phyloP scores from a whole-genome alignment of 257 asterid species.

The Solanum phureja region DNA sequence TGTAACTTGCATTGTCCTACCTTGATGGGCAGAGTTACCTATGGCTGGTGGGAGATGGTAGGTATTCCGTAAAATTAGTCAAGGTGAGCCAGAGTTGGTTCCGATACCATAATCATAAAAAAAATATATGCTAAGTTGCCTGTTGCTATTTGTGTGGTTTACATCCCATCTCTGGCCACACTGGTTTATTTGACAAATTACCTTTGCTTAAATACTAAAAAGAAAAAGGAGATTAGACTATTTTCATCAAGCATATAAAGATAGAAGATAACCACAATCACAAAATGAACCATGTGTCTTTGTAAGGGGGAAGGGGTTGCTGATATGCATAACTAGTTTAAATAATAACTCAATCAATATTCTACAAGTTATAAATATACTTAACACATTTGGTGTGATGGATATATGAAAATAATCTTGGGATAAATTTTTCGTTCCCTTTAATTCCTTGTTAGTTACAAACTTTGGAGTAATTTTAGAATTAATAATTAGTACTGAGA shows the following conservation, averaged over 20 bases:
- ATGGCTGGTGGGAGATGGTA: not conserved
- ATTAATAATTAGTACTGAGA: not conserved
- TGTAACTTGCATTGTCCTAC: not conserved
- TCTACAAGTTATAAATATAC: no score
- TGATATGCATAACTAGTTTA: not conserved
- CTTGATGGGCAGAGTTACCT: not conserved
- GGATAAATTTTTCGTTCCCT: not conserved
- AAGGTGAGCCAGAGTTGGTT: fast-evolving
- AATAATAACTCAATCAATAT: not conserved
- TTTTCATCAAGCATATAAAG: not conserved
- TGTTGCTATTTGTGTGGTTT: not conserved
- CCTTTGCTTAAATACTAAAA: not conserved
- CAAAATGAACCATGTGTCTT: not conserved
- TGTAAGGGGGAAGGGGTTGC: not conserved
- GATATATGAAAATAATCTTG: no score
- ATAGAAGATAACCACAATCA: not conserved
- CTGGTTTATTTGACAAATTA: not conserved
- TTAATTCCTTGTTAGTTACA: not conserved
- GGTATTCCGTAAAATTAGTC: no score
- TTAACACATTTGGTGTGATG: not conserved
- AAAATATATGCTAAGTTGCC: not conserved
- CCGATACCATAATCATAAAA: not conserved
- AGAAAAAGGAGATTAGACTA: not conserved
- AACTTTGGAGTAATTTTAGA: not conserved
- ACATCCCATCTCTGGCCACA: not conserved